Evolutionary conservation across 345 rosid genomes (phyloP).

Genomic region (Salix arbutifolia): DNA sequence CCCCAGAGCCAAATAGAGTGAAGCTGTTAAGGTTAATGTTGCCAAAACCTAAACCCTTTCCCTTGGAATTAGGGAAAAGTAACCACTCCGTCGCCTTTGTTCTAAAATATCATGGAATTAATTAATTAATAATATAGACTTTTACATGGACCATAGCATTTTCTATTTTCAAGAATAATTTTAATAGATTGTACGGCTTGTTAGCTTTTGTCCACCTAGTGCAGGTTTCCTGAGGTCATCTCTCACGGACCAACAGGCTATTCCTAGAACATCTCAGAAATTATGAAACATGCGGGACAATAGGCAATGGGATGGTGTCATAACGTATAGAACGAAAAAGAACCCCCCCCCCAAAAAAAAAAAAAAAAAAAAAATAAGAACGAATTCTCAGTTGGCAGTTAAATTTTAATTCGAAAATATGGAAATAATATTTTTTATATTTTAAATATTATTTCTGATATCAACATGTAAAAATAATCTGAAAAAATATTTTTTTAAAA

Average conservation of each 20-base stretch:
- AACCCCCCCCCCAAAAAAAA: too few relatives aligned
- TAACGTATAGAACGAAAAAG: not conserved
- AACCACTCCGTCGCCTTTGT: too few relatives aligned
- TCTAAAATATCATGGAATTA: not conserved
- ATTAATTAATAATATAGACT: not conserved
- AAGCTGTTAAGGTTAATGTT: not conserved
- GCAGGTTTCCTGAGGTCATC: too few relatives aligned
- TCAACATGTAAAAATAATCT: too few relatives aligned
- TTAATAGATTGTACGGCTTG: not conserved
- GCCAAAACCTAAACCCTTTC: not conserved
- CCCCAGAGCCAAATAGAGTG: not conserved
- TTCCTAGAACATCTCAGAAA: not conserved
- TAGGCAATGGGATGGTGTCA: not conserved
- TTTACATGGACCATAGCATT: not conserved
- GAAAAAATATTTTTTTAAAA: too few relatives aligned
- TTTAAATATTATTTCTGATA: too few relatives aligned
- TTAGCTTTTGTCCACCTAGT: not conserved
- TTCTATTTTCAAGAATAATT: not conserved
- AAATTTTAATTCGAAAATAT: too few relatives aligned
- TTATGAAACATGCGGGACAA: not conserved
- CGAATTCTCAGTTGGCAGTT: not conserved
- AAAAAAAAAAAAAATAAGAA: not conserved
- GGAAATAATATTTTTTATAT: too few relatives aligned
- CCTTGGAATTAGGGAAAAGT: not conserved
- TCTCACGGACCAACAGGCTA: not conserved